Evolutionary conservation across 495 filamentous ascomycete genomes (phyloP), one percentile per base, ranked within the genome.

Genomic region (Parmelia sp.): DNA sequence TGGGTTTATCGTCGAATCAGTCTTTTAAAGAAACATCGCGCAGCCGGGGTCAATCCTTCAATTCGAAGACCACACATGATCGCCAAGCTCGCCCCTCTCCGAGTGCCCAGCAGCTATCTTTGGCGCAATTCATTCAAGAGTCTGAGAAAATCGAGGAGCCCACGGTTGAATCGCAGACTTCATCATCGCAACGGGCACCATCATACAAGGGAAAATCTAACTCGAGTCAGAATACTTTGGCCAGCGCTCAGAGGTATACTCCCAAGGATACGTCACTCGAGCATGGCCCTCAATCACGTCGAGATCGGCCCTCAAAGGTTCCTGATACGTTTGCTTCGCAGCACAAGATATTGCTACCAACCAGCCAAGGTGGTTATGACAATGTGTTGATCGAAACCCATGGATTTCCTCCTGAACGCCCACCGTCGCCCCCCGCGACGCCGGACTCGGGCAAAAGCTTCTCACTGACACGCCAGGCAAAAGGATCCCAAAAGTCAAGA

Each of bases 361-460:
- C 27, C 29, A 31, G 27, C 29, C 15, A 33, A 9, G 51, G 29
- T 35, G 29, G 39, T n/a, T 47, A 63, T 14, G 37, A 45, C 11
- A 19, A 47, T 31, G 53, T 33, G 10, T 25, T 42, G 17, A 57
- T 21, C 27, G 21, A 63, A 31, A 56, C 39, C 27, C 51, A 63
- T n/a, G 49, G 37, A 23, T 57, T 55, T 11, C 23, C 17, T 47
- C 51, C 53, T 44, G 19, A 31, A 57, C 37, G 37, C 25, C 61
- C 53, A 25, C 53, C 61, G 17, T 63, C 61, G 0, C 61, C 61
- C n/a, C 61, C 61, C 3, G 61, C 61, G 42, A 63, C 61, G 21
- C 51, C 61, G 33, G 61, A 63, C 42, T 63, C 40, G 8, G 33
- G 51, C n/a, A 40, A 63, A 35, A 45, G 19, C n/a, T 63, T 45